These are phyloP conservation scores for Arthrobotrys megalospora DNA, from an alignment of 2,329 filamentous ascomycete species.

Conservation along the genomic window DNA sequence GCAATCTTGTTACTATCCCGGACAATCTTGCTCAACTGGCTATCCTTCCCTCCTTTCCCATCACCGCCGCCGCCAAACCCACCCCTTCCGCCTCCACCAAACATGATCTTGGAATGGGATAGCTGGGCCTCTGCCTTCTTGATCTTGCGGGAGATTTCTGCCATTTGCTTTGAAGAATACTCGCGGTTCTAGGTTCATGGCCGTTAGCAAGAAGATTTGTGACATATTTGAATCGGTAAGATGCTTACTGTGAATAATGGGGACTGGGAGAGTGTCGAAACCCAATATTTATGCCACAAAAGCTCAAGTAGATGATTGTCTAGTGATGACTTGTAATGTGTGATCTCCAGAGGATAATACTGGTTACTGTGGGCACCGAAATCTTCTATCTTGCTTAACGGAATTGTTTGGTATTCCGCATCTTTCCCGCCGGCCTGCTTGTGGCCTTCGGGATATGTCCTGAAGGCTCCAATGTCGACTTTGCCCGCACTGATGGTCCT, in stretches of 20 bases:
- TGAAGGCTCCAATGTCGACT: slow-evolving; percentile 96
- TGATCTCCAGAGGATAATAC: slow-evolving; percentile 92
- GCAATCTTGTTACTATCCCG: slow-evolving; percentile 74
- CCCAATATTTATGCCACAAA: slow-evolving; percentile 99
- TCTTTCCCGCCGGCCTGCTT: slow-evolving; percentile 72
- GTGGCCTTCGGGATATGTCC: slow-evolving; percentile 86
- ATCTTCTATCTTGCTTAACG: slow-evolving; percentile 92
- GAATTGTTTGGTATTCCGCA: slow-evolving; percentile 82
- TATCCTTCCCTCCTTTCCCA: slow-evolving; percentile 67
- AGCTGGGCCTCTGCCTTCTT: slow-evolving; percentile 72
- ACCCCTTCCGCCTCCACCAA: slow-evolving; percentile 65
- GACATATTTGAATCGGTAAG: background rate
- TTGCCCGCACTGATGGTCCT: slow-evolving; percentile 94
- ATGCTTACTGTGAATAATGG: slow-evolving; percentile 78
- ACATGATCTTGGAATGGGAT: slow-evolving; percentile 63
- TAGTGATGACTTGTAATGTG: slow-evolving; percentile 93
- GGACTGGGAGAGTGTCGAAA: slow-evolving; percentile 91
- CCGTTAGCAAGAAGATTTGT: background rate
- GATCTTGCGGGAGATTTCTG: slow-evolving; percentile 87
- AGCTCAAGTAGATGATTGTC: slow-evolving; percentile 88
- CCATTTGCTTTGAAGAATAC: slow-evolving; percentile 91
- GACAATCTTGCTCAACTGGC: slow-evolving; percentile 72
- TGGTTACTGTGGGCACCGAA: slow-evolving; percentile 92
- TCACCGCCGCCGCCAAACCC: slow-evolving; percentile 64
- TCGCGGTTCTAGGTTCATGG: slow-evolving; percentile 77